Conservation (phyloP, 768 basidiomycete genomes). For the Saitozyma sp. region DNA sequence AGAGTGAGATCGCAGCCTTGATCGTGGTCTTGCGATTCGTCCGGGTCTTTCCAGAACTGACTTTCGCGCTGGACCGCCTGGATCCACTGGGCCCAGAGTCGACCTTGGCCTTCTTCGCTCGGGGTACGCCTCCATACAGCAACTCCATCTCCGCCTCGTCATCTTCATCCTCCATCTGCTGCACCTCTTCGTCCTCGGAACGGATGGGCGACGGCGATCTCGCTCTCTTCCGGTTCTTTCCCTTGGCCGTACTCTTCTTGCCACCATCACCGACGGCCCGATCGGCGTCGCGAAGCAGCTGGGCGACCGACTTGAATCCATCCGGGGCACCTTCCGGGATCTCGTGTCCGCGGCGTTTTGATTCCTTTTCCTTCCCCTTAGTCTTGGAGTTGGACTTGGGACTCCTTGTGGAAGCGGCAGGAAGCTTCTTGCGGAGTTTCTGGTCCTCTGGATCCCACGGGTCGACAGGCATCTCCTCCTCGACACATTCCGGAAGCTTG, state of each 20-base stretch:
- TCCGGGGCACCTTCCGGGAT: slow-evolving; percentile 46
- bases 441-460: slow-evolving; percentile 45
- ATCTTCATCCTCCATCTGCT: slow-evolving; percentile 9
- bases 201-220: not conserved
- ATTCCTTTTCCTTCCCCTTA: slow-evolving; percentile 45
- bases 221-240: slow-evolving; percentile 4
- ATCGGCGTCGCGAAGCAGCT: slow-evolving; percentile 24
- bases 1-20: too few relatives aligned
- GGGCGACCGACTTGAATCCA: slow-evolving; percentile 47
- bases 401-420: slow-evolving; percentile 8
- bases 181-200: slow-evolving; percentile 2
- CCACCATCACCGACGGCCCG: slow-evolving; percentile 6
- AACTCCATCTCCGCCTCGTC: slow-evolving; percentile 17
- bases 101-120: slow-evolving; percentile 7
- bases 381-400: slow-evolving; percentile 1
- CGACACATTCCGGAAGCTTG: slow-evolving; percentile 71
- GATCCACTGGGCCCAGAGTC: too few relatives aligned
- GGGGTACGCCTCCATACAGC: slow-evolving; percentile 1
- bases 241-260: not conserved
- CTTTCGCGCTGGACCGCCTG: too few relatives aligned
- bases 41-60: too few relatives aligned
- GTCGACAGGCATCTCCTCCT: slow-evolving; percentile 79
- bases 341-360: slow-evolving; percentile 54
- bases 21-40: too few relatives aligned
- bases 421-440: slow-evolving; percentile 25